Conservation (phyloP, 139 green algal genomes). For the Zygnema circumcarinatum region DNA sequence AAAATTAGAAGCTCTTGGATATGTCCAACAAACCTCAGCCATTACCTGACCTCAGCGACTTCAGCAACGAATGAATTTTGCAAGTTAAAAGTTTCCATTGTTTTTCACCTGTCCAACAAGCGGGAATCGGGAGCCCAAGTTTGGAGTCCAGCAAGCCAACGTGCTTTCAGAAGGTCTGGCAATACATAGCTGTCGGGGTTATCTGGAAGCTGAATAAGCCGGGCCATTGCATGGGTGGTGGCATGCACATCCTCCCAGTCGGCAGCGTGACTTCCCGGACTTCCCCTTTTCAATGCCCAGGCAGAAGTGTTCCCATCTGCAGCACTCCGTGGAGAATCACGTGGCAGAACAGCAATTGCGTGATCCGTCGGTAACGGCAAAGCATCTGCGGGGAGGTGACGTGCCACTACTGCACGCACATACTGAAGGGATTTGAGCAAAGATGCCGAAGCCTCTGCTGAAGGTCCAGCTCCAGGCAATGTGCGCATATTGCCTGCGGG, state of each 20-base stretch:
- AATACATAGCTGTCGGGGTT: neutral
- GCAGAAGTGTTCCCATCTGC: neutral
- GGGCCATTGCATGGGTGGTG: slow-evolving; percentile 29
- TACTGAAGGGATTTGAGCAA: slow-evolving; percentile 51
- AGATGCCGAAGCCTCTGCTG: slow-evolving; percentile 13
- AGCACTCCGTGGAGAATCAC: neutral
- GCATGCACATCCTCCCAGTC: slow-evolving; percentile 26
- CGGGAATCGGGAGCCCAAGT: slow-evolving; percentile 6
- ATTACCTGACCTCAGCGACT: no score
- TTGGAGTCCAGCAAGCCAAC: neutral
- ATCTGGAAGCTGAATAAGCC: slow-evolving; percentile 23
- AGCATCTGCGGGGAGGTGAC: slow-evolving; percentile 31
- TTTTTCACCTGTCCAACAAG: neutral
- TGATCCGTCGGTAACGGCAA: neutral
- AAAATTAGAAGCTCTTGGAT: no score
- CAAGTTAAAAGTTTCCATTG: no score
- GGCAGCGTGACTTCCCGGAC: neutral
- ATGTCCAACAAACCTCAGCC: no score
- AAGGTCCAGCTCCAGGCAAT: neutral
- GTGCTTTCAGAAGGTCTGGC: slow-evolving; percentile 23
- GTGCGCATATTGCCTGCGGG: neutral
- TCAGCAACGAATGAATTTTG: no score
- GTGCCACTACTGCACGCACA: slow-evolving; percentile 41
- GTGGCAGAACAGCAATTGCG: neutral
- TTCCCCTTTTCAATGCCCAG: slow-evolving; percentile 32